Base-by-base conservation (phyloP, 1,284 basidiomycete genomes). In the Irpex sp. region DNA sequence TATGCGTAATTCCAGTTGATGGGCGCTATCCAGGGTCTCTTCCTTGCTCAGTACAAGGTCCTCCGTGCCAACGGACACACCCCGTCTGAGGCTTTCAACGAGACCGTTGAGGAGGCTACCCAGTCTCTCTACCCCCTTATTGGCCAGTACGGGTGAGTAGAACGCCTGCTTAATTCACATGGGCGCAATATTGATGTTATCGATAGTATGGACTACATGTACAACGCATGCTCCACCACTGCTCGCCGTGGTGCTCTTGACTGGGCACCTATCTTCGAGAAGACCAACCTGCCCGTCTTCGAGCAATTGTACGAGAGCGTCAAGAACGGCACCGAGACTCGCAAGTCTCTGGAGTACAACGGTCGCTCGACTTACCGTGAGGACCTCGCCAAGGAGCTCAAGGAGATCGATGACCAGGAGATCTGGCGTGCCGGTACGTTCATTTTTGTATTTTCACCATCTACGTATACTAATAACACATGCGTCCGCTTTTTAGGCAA, bases 21-120 rank as follows among this genome's bases (percentile, higher is more conserved):
- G 97, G 97, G 97, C 75, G 97, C 91, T 78, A 98, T 99, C 78
- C 96, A 99, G 91, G 97, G 97, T 72, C 89, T 99, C 77, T 99
- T 99, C 93, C 86, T 96, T 74, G 97, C 97, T 60, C 96, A 99
- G 81, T 99, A 99, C 89, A 91, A 98, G 83, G 93, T 98, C 66
- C 93, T 99, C 75, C 94, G 97, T 75, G 93, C 92, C 77, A 99
- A 99, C 79, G 97, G 97, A 67, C 97, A 99, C 87, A 84, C 88
- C 15, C 97, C 97, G 65, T 98, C 96, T 54, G 97, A 99, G 80
- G 97, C 95, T 65, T 98, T 99, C 89, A 99, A 99, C 82, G 97
- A 99, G 85, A 99, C 97, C 67, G 96, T 98, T 66, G 97, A 99
- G 81, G 97, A 99, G 83, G 97, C 97, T 17, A 98, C 97, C 59